These are phyloP conservation scores for Yamadazyma sp. DNA, from an alignment of 1,139 yeast species.

Conservation along the genomic window DNA sequence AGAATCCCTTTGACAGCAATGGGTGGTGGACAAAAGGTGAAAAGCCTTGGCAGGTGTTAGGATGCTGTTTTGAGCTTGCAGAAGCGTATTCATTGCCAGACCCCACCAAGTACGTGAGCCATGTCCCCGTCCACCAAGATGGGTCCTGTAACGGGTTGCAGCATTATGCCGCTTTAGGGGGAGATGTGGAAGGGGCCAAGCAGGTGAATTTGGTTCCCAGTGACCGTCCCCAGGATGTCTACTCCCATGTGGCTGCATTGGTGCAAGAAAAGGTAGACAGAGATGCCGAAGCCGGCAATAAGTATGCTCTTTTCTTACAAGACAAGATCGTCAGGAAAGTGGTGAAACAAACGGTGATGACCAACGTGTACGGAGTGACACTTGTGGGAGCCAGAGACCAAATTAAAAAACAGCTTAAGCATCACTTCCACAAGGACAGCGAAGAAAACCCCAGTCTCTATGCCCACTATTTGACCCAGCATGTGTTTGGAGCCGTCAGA, in stretches of 20 bases:
- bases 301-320: slow-evolving; percentile 52
- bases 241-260: slow-evolving; percentile 74
- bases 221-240: slow-evolving; percentile 89
- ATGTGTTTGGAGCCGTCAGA: slow-evolving; percentile 81
- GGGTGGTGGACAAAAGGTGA: slow-evolving; percentile 89
- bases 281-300: slow-evolving; percentile 59
- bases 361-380: slow-evolving; percentile 97
- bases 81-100: slow-evolving; percentile 71
- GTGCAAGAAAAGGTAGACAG: slow-evolving; percentile 60
- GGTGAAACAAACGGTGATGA: slow-evolving; percentile 97
- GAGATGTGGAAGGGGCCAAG: slow-evolving; percentile 90
- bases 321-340: slow-evolving; percentile 80
- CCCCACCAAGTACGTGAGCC: slow-evolving; percentile 74
- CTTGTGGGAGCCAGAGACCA: slow-evolving; percentile 91
- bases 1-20: slow-evolving; percentile 59
- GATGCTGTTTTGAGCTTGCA: slow-evolving; percentile 77
- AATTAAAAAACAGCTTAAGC: slow-evolving; percentile 64
- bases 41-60: slow-evolving; percentile 93
- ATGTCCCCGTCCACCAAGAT: slow-evolving; percentile 93
- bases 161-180: slow-evolving; percentile 97
- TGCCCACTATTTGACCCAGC: slow-evolving; percentile 70
- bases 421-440: slow-evolving; percentile 44
- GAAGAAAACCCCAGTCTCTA: slow-evolving; percentile 40
- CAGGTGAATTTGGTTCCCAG: slow-evolving; percentile 87
- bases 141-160: slow-evolving; percentile 98